These are phyloP conservation scores for Penicillium bialowiezense DNA, from an alignment of 495 filamentous ascomycete species.

Conservation along the genomic window DNA sequence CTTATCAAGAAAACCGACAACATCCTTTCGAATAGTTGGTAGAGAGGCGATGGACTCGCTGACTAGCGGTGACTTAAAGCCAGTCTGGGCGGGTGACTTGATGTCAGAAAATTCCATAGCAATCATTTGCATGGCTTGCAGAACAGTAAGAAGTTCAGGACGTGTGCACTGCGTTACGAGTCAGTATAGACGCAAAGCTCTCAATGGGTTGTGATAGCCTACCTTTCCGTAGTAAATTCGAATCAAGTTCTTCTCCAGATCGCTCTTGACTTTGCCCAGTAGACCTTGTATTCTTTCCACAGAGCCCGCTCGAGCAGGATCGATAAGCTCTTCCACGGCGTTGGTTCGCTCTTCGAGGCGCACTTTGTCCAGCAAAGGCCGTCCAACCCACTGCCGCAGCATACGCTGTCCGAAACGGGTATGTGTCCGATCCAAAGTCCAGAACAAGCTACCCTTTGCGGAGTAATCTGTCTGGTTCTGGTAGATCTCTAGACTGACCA, in stretches of 20 bases:
- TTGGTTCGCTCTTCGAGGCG: slow-evolving; percentile 78
- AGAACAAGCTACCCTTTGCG: slow-evolving; percentile 87
- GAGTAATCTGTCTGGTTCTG: slow-evolving; percentile 88
- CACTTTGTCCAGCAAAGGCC: slow-evolving; percentile 77
- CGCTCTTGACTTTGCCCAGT: slow-evolving; percentile 67
- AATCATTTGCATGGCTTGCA: slow-evolving; percentile 83
- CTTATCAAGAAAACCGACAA: slow-evolving; percentile 71
- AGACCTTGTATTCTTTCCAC: slow-evolving; percentile 72
- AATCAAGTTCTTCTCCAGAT: slow-evolving; percentile 89
- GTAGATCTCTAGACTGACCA: slow-evolving; percentile 94
- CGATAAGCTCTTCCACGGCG: slow-evolving; percentile 86
- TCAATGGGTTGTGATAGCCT: neutral
- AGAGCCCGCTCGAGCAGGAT: slow-evolving; percentile 57
- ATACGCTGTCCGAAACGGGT: slow-evolving; percentile 88
- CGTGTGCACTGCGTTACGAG: slow-evolving; percentile 63
- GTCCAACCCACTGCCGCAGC: slow-evolving; percentile 91
- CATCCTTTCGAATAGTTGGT: slow-evolving; percentile 68
- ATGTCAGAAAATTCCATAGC: slow-evolving; percentile 68
- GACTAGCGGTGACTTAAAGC: slow-evolving; percentile 71
- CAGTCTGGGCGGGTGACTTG: slow-evolving; percentile 61
- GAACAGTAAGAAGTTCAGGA: slow-evolving; percentile 78
- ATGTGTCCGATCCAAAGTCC: slow-evolving; percentile 89
- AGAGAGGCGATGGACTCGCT: slow-evolving; percentile 71
- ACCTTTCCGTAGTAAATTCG: slow-evolving; percentile 93
- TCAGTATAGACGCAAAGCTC: slow-evolving; percentile 18